Base-by-base conservation (phyloP, 768 basidiomycete species). In the Boletus pseudo-olivaceus region DNA sequence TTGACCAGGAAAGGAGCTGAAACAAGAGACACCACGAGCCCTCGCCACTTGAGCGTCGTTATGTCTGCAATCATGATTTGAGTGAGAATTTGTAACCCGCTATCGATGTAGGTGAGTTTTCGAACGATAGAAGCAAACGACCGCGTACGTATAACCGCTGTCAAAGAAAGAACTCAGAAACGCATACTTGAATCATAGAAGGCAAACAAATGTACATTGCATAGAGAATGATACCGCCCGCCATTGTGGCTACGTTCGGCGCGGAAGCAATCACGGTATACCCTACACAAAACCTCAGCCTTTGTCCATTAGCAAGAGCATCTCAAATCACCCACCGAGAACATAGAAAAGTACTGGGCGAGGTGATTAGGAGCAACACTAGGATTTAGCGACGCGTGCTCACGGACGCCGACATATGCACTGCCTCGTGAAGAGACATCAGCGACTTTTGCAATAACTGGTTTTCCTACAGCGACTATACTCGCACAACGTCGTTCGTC, bases 371-470 rank as follows among this genome's bases (percentile, higher is more conserved):
- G 14, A 53, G 40, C 17, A n/a, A 4, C 17, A 12, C 14, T 32
- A 3, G 34, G 40, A 39, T 14, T 15, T 15, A 17, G 15, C 40
- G n/a, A 27, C n/a, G 4, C 15, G 40, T 17, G 78, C 82, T 73
- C 60, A 83, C 82, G 63, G 51, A 85, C 82, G 37, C 77, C 57
- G 29, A 78, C 71, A 62, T 83, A 89, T 1, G 86, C 83, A 39
- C 76, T 76, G 19, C 83, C 84, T 61, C 88, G 78, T 23, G 87
- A 88, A 14, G 80, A 73, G 8, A 87, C 81, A 65, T 90, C 88
- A 9, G 87, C 82, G 38, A 88, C 67, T 68, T 89, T 89, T 1
- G 88, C 87, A 57, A 88, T 82, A 35, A 87, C 74, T 1, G 88
- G 88, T 70, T 89, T 88, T 20, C 75, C 75, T 26, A 80, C 74